Conservation (phyloP, 306 rosid species). For the Quercus ilex region DNA sequence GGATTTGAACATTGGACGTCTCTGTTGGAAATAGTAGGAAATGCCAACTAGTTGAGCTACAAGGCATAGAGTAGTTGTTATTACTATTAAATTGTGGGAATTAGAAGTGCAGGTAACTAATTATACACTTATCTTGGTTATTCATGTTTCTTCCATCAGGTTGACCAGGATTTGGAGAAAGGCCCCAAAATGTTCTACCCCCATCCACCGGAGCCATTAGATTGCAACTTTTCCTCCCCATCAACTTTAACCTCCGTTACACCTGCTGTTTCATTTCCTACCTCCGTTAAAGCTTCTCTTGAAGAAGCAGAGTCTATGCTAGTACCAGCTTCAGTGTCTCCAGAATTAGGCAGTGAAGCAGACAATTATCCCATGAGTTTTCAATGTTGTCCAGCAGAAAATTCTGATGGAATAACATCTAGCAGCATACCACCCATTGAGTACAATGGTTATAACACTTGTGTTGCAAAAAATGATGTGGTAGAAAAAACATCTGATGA, state of each 20-base stretch:
- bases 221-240: not conserved
- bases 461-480: constrained; percentile 27
- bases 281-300: constrained; percentile 40
- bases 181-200: not conserved
- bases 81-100: too few relatives aligned
- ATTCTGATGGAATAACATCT: not conserved
- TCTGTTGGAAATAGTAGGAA: too few relatives aligned
- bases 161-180: not conserved
- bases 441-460: constrained; percentile 25
- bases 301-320: constrained; percentile 28
- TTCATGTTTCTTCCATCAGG: too few relatives aligned
- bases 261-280: constrained; percentile 36
- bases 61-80: too few relatives aligned
- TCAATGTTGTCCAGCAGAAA: not conserved
- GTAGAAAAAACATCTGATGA: constrained; percentile 15
- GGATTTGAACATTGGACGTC: too few relatives aligned
- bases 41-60: too few relatives aligned
- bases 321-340: not conserved
- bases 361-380: not conserved
- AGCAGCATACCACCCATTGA: constrained; percentile 14
- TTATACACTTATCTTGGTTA: too few relatives aligned
- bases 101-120: too few relatives aligned
- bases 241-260: not conserved
- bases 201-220: not conserved
- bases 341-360: not conserved